These are phyloP conservation scores for Cyclocybe cylindracea DNA, from an alignment of 768 basidiomycete species.

Conservation along the genomic window DNA sequence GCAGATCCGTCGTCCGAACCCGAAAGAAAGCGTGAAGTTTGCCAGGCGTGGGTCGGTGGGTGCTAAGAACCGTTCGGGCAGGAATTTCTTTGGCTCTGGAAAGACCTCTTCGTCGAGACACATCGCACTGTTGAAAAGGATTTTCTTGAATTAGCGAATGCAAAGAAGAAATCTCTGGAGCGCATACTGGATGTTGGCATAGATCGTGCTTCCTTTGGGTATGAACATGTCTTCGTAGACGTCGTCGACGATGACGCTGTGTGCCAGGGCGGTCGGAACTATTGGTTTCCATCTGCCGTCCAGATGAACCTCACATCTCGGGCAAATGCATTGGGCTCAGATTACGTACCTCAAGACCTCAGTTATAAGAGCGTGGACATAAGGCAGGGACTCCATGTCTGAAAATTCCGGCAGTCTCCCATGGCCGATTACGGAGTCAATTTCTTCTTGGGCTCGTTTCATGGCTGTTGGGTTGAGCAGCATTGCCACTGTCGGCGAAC, in stretches of 20 bases:
- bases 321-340: background rate
- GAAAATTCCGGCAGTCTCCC: constrained; percentile 31
- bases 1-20: constrained; percentile 29
- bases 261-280: constrained; percentile 31
- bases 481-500: constrained; percentile 31
- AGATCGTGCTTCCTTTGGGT: constrained; percentile 32
- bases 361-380: constrained; percentile 23
- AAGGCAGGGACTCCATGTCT: constrained; percentile 27
- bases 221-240: constrained; percentile 36
- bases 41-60: constrained; percentile 6
- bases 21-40: constrained; percentile 22
- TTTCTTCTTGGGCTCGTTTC: constrained; percentile 33
- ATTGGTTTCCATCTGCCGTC: constrained; percentile 26
- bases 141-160: background rate
- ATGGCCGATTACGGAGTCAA: constrained; percentile 31
- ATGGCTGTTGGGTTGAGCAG: constrained; percentile 29
- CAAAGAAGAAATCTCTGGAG: background rate
- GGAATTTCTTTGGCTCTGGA: constrained; percentile 19
- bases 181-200: constrained; percentile 25
- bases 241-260: constrained; percentile 35
- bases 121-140: constrained; percentile 17
- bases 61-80: constrained; percentile 24
- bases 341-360: constrained; percentile 20
- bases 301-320: background rate
- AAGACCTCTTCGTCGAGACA: constrained; percentile 25